Conservation (phyloP, 768 basidiomycete genomes). For the Mrakia hoshinonis region DNA sequence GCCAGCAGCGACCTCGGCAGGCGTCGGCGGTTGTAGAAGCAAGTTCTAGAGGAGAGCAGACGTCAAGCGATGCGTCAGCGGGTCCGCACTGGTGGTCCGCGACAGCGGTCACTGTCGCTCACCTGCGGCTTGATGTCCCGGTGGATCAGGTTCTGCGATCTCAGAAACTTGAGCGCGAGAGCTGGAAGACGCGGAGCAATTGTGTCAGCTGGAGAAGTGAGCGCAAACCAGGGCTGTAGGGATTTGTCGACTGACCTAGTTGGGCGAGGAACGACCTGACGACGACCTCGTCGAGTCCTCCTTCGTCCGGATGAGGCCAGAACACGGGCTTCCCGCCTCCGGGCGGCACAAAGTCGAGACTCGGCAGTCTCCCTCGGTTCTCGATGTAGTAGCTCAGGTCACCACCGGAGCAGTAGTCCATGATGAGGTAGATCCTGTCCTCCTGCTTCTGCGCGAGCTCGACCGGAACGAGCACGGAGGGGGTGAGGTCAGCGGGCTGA, state of each 20-base stretch:
- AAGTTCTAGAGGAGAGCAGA: conserved; percentile 55
- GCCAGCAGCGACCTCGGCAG: conserved; percentile 70
- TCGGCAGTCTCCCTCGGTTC: conserved; percentile 87
- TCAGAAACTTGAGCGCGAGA: conserved; percentile 83
- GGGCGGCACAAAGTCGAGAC: conserved; percentile 65
- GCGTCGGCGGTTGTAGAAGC: conserved; percentile 70
- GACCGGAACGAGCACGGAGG: not conserved
- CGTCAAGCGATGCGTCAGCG: too few relatives aligned
- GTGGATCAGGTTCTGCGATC: conserved; percentile 82
- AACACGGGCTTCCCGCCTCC: conserved; percentile 49
- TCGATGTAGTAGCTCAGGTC: conserved; percentile 96
- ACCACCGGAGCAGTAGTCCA: conserved; percentile 94
- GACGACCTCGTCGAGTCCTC: conserved; percentile 81
- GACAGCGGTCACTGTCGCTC: conserved; percentile 4
- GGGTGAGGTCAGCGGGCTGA: not conserved
- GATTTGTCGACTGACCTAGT: conserved; percentile 51
- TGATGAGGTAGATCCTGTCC: conserved; percentile 69
- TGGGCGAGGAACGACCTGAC: conserved; percentile 88
- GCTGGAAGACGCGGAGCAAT: conserved; percentile 45
- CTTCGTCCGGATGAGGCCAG: conserved; percentile 82
- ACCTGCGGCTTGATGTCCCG: conserved; percentile 96
- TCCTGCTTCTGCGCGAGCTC: conserved; percentile 43
- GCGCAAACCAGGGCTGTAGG: too few relatives aligned
- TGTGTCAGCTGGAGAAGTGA: conserved; percentile 11
- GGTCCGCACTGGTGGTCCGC: too few relatives aligned